Evolutionary conservation across 768 basidiomycete genomes (phyloP), one percentile per base, ranked within the genome.

Genomic region (Lactarius vividus): DNA sequence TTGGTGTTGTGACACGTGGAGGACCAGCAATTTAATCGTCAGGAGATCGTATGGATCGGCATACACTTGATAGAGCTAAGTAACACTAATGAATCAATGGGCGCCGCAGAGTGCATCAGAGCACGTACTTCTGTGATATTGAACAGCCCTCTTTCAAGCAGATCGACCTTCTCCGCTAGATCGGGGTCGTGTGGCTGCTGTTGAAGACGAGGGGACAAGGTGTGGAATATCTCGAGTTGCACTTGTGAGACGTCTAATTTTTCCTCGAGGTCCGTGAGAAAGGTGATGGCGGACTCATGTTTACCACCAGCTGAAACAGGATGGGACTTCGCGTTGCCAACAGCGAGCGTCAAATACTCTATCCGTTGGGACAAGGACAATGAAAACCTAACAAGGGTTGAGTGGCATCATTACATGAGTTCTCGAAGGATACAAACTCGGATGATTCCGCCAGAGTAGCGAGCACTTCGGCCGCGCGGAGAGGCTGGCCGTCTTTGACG

Each of bases 201-300:
- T 66, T 82, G 79, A 33, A 84, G 77, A 67, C 86, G 88, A 20
- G 88, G 85, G 8, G 80, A 74, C 18, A 94, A 80, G 13, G 80
- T 78, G 69, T 91, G 84, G 72, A 87, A 91, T 56, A 97, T 84
- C 75, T 98, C 96, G n/a, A 96, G 79, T 73, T 99, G 97, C 10
- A 98, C 94, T 77, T 96, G 91, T 7, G 95, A 92, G 29, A 99
- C 97, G 53, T 99, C 97, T 15, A 98, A 84, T 74, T 95, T 94
- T 76, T 99, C 97, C 79, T 98, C 96, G 23, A 97, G 81, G 70
- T 92, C 90, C 0, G 90, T 93, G n/a, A 96, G 83, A 80, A 98
- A 97, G 58, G 92, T 89, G 58, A 98, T 93, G n/a, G 93, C 92
- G 35, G 88, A 89, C 74, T 95, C 92, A 70, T 94, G 90, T 64